Evolutionary conservation across 371 early-diverging fungal genomes (phyloP), one percentile per base, ranked within the genome.

Genomic region (Blakeslea trispora): DNA sequence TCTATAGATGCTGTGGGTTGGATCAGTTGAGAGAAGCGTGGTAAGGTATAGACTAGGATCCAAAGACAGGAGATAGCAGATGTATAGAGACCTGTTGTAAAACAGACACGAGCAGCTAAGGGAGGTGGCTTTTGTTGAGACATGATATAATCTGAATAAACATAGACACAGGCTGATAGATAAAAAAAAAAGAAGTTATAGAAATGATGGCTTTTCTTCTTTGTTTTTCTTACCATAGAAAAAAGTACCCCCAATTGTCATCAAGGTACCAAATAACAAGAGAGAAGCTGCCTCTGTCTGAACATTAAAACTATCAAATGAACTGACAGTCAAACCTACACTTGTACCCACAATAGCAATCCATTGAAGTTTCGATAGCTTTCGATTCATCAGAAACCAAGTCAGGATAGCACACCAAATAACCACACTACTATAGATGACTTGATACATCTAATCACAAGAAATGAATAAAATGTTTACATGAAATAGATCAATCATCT

Each of bases 401-500:
- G 83, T 81, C 18, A 88, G 66, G 52, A 91, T 72, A n/a, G 91
- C 90, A 41, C 89, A 88, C 82, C 89, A 89, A 34, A 88, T 88
- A 8, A 91, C 86, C 9, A 91, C 83, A 23, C 81, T 81, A 51
- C 85, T 83, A 61, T 91, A 89, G 47, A 88, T 86, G 15, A 88
- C 85, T 74, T 89, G 89, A 46, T 83, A 88, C 78, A 89, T 84
- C 84, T 85, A 69, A 23, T n/a, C n/a, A n/a, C n/a, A n/a, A n/a
- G n/a, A n/a, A n/a, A n/a, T n/a, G n/a, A n/a, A n/a, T n/a, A n/a
- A n/a, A n/a, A n/a, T n/a, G n/a, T n/a, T n/a, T n/a, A n/a, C n/a
- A n/a, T n/a, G n/a, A n/a, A n/a, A n/a, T n/a, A n/a, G n/a, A n/a
- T n/a, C n/a, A n/a, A n/a, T n/a, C 13, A 7, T 17, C 2, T 21